phyloP scores from a whole-genome alignment of 2,329 filamentous ascomycete species.

The Phyllosticta capitalensis region DNA sequence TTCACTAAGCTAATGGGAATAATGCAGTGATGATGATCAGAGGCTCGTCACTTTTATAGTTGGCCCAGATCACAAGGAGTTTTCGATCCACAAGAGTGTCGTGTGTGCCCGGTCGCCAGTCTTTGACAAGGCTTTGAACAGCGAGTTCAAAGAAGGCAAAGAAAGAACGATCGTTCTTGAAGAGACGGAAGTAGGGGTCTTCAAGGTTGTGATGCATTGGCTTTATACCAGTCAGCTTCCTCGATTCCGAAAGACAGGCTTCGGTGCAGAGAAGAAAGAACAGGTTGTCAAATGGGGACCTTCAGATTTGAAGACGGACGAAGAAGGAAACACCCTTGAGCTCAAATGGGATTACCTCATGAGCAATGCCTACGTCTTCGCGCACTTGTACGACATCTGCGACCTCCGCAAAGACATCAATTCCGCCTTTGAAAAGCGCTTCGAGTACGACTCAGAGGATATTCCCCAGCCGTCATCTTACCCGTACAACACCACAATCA shows the following conservation, averaged over 20 bases:
- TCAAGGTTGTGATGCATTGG: constrained; percentile 1
- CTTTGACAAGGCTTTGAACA: not conserved
- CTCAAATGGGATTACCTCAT: not conserved
- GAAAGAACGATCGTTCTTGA: not conserved
- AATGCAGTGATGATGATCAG: not conserved
- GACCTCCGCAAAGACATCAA: not conserved
- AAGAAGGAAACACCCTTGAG: not conserved
- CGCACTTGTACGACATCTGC: not conserved
- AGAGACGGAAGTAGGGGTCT: not conserved
- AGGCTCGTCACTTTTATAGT: not conserved
- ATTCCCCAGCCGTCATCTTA: too few relatives aligned
- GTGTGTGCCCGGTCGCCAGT: not conserved
- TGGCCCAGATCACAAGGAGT: not conserved
- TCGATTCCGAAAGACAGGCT: too few relatives aligned
- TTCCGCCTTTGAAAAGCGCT: not conserved
- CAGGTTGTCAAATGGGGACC: too few relatives aligned
- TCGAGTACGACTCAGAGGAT: too few relatives aligned
- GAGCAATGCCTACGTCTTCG: not conserved
- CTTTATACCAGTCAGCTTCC: not conserved
- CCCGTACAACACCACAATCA: too few relatives aligned
- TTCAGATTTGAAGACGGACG: too few relatives aligned
- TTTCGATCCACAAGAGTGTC: not conserved
- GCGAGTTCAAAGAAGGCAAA: not conserved
- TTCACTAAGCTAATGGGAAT: too few relatives aligned
- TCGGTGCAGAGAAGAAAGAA: not conserved